Base-by-base conservation (phyloP, 208 protist genomes). In the Crithidia sp. region DNA sequence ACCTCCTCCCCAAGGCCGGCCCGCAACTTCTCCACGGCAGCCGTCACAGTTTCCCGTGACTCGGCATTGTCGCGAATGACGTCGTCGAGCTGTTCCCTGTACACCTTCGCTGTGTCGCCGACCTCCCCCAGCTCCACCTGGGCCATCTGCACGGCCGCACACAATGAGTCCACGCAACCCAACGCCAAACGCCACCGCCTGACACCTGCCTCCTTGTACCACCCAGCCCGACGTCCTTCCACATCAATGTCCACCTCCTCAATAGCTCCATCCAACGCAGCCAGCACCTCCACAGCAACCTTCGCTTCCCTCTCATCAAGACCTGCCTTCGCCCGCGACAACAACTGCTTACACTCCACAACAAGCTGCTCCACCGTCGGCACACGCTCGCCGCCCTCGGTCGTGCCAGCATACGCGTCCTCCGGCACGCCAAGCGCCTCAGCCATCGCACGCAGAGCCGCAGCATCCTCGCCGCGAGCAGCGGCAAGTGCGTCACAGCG, bases 321-420 rank as follows among this genome's bases (percentile, higher is more conserved):
- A 28, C 28, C 28, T 28, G 28, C 28, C 52, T 28, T 16, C n/a
- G 52, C 12, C 0, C 9, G 45, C 7, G 45, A 7, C 45, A 49
- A 49, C 9, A 13, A 49, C 45, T 49, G 9, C 45, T 28, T 28
- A 28, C 28, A 28, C 28, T 28, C 28, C 56, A 44, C 58, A 8
- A 45, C 68, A 17, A 74, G 69, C 69, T 74, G 69, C 59, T 43
- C 69, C 40, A 40, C 12, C 44, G 67, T 73, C 56, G 67, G 67
- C 45, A 56, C 55, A 7, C 47, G 47, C 47, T 57, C 36, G 58
- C 49, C 58, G 37, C 57, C 68, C 43, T 37, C 55, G 14, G 57
- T 28, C 28, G 28, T 28, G 28, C 28, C 28, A 28, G 28, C 28
- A 28, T 28, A 28, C 28, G 28, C 0, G 28, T 28, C 28, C 28